Conservation (phyloP, 2,329 filamentous ascomycete genomes). For the Alternaria sp. region DNA sequence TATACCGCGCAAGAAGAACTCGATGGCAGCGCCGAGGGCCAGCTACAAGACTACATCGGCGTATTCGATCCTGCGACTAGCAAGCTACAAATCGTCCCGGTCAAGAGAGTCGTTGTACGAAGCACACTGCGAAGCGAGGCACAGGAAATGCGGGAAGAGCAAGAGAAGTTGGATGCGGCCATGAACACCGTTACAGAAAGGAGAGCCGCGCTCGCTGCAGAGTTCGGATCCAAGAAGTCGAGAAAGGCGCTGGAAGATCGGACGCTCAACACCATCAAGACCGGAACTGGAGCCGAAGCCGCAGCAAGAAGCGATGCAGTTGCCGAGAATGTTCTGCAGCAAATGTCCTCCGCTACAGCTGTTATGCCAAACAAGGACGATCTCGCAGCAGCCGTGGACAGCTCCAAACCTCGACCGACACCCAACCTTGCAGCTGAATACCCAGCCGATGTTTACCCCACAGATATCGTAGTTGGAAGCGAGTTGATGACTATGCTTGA, state of each 20-base stretch:
- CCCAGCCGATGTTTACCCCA: constrained; percentile 76
- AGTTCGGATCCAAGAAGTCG: constrained; percentile 86
- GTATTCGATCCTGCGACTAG: constrained; percentile 65
- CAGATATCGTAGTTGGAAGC: constrained; percentile 70
- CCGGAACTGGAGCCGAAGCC: constrained; percentile 24
- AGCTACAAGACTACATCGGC: constrained; percentile 68
- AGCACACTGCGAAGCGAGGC: constrained; percentile 58
- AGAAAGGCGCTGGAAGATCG: constrained; percentile 76
- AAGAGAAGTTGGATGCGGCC: constrained; percentile 38
- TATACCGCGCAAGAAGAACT: constrained; percentile 64
- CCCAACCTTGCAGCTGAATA: constrained; percentile 72
- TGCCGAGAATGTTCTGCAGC: constrained; percentile 63
- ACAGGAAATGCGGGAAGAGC: constrained; percentile 51
- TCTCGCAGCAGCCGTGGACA: constrained; percentile 70
- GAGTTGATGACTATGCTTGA: constrained; percentile 73
- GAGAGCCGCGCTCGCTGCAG: constrained; percentile 74
- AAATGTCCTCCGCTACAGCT: constrained; percentile 68
- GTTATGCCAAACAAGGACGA: constrained; percentile 73
- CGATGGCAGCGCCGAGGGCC: constrained; percentile 57
- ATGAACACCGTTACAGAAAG: constrained; percentile 62
- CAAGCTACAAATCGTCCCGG: constrained; percentile 62
- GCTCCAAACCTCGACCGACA: constrained; percentile 75
- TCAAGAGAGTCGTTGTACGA: constrained; percentile 64
- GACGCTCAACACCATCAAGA: constrained; percentile 73
- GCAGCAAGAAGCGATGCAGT: constrained; percentile 33